phyloP scores from a whole-genome alignment of 352 stramenopile genomes.

The Detonula confervacea region DNA sequence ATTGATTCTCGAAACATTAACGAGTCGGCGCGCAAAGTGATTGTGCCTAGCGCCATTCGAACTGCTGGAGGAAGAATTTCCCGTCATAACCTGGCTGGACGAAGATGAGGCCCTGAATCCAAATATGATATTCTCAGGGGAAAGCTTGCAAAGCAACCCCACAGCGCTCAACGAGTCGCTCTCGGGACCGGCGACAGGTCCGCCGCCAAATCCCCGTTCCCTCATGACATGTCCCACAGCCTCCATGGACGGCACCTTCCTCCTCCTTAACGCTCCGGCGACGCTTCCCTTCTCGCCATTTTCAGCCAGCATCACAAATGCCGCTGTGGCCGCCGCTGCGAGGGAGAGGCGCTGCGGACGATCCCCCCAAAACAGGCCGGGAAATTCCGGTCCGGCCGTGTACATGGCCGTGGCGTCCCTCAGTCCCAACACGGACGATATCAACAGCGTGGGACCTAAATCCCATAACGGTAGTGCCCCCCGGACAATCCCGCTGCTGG shows the following conservation, averaged over 20 bases:
- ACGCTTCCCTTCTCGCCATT: conserved; percentile 83
- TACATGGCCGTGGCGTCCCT: conserved; percentile 83
- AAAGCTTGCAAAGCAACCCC: conserved; percentile 74
- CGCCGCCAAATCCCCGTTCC: conserved; percentile 57
- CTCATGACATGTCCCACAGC: conserved; percentile 75
- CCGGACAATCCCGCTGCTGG: conserved; percentile 74
- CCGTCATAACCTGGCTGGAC: too few relatives aligned
- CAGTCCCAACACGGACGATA: conserved; percentile 73
- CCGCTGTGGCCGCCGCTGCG: conserved; percentile 74
- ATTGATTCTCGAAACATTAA: conserved; percentile 82
- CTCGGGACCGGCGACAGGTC: conserved; percentile 52
- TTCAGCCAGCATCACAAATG: conserved; percentile 81
- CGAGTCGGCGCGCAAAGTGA: conserved; percentile 65
- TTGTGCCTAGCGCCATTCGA: conserved; percentile 28
- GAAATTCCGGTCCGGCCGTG: conserved; percentile 80
- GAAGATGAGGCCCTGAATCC: conserved; percentile 71
- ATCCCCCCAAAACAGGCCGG: conserved; percentile 85
- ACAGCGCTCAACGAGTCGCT: conserved; percentile 75
- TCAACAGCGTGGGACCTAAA: conserved; percentile 72
- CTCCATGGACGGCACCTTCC: conserved; percentile 81
- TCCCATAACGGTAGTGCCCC: conserved; percentile 81
- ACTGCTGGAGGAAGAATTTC: conserved; percentile 10
- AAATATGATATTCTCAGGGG: conserved; percentile 81
- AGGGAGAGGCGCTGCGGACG: conserved; percentile 81
- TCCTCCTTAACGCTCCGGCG: conserved; percentile 68